Evolutionary conservation across 139 green algal species (phyloP), one percentile per base, ranked within the genome.

Genomic region (Volvox africanus): DNA sequence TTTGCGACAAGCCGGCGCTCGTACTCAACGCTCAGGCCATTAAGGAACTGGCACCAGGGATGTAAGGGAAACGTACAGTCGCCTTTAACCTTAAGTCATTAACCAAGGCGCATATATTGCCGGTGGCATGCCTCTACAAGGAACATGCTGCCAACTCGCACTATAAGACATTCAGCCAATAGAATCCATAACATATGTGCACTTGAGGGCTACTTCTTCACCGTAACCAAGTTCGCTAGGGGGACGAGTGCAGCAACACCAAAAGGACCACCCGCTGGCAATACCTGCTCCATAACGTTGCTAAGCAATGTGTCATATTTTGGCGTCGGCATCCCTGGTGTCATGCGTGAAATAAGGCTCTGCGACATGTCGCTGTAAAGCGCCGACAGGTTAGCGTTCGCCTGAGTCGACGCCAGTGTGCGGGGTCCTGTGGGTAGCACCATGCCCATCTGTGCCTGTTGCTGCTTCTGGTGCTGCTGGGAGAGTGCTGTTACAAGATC

Each of bases 1-100:
- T 98, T 99, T 5, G 80, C 79, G 69, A 97, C 91, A 87, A 99
- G 93, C 18, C 96, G 92, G 80, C 96, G 95, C 92, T 99, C 97
- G 71, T 99, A 99, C 93, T 99, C 97, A 87, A 97, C 91, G n/a
- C 37, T 82, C 13, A 88, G 61, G 22, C 65, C 77, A 65, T 78
- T 83, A n/a, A 80, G 61, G 33, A 82, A 80, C 50, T 89, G 89
- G 50, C 44, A 55, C 44, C 44, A 55, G 44, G 44, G 9, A 55
- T 55, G 9, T 55, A 55, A 55, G 44, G 44, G 44, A 55, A 9
- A 55, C 5, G 44, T 55, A 55, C 44, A 55, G 9, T 55, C 44
- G 44, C 9, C 9, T 55, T 55, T 55, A 55, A 55, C 9, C 44
- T 9, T 55, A 55, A 55, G 44, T 9, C 44, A 55, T 55, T 14